These are phyloP conservation scores for Albugo laibachii DNA, from an alignment of 352 stramenopile species.

Conservation along the genomic window DNA sequence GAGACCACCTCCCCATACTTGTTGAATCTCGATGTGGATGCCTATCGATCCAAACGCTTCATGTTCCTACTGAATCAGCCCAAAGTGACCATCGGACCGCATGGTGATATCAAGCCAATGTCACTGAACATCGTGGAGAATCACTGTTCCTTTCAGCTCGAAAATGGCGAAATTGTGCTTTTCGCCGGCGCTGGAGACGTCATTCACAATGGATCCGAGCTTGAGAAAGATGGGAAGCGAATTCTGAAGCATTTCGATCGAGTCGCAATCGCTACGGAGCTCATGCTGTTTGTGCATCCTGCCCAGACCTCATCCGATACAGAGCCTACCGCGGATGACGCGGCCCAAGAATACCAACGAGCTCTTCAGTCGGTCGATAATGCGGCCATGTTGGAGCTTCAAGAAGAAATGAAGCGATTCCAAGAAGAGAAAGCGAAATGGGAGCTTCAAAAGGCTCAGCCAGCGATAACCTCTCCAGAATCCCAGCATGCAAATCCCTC, in stretches of 20 bases:
- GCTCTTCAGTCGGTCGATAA: slow-evolving; percentile 56
- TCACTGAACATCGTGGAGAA: slow-evolving; percentile 77
- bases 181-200: slow-evolving; percentile 60
- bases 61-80: slow-evolving; percentile 77
- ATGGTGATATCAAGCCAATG: slow-evolving; percentile 84
- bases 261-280: slow-evolving; percentile 68
- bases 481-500: slow-evolving; percentile 8
- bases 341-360: slow-evolving; percentile 75
- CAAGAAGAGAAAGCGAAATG: slow-evolving; percentile 76
- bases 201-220: slow-evolving; percentile 70
- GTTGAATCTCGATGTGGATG: slow-evolving; percentile 88
- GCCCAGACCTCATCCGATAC: background rate
- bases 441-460: slow-evolving; percentile 60
- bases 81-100: slow-evolving; percentile 25
- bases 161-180: slow-evolving; percentile 18
- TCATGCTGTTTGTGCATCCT: slow-evolving; percentile 67
- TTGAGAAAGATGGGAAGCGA: slow-evolving; percentile 21
- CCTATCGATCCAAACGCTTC: slow-evolving; percentile 82
- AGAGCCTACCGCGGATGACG: slow-evolving; percentile 56
- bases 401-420: slow-evolving; percentile 80
- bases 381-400: slow-evolving; percentile 54
- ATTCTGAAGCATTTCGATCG: slow-evolving; percentile 44
- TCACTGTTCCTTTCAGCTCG: slow-evolving; percentile 48
- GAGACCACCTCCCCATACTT: slow-evolving; percentile 75
- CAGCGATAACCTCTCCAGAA: background rate